phyloP scores from a whole-genome alignment of 371 early-diverging fungal species.

The Mycotypha africana region DNA sequence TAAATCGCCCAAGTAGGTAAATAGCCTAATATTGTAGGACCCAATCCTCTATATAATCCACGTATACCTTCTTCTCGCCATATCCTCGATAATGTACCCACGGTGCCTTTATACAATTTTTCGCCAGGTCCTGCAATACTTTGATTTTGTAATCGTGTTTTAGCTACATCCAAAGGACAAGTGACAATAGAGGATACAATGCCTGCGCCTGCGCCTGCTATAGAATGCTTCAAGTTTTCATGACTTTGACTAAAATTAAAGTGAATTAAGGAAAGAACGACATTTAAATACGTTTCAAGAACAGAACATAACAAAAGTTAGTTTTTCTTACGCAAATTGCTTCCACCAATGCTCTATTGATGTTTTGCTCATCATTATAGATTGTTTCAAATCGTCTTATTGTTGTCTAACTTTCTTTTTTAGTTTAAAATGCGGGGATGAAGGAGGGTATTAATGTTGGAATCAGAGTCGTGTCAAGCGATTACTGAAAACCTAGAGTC shows the following conservation, averaged over 20 bases:
- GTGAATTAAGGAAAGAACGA: not conserved
- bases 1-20: constrained; percentile 88
- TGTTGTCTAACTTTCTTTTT: no score
- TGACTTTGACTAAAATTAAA: constrained; percentile 26
- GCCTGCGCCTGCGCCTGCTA: constrained; percentile 84
- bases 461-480: no score
- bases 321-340: constrained; percentile 18
- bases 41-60: constrained; percentile 85
- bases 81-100: constrained; percentile 67
- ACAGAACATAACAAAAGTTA: not conserved
- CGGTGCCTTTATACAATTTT: constrained; percentile 38
- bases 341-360: constrained; percentile 32
- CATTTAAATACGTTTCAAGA: not conserved
- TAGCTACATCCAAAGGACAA: constrained; percentile 93
- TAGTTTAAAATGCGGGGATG: no score
- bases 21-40: constrained; percentile 81
- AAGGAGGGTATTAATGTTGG: no score
- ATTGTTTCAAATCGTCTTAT: no score
- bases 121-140: constrained; percentile 41
- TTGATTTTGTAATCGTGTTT: constrained; percentile 92
- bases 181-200: constrained; percentile 78
- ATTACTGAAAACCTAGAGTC: no score
- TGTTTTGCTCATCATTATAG: no score
- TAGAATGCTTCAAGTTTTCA: constrained; percentile 69
- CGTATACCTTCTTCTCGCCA: constrained; percentile 75